phyloP scores from a whole-genome alignment of 2,329 filamentous ascomycete species.

The Ustilaginoidea virens region DNA sequence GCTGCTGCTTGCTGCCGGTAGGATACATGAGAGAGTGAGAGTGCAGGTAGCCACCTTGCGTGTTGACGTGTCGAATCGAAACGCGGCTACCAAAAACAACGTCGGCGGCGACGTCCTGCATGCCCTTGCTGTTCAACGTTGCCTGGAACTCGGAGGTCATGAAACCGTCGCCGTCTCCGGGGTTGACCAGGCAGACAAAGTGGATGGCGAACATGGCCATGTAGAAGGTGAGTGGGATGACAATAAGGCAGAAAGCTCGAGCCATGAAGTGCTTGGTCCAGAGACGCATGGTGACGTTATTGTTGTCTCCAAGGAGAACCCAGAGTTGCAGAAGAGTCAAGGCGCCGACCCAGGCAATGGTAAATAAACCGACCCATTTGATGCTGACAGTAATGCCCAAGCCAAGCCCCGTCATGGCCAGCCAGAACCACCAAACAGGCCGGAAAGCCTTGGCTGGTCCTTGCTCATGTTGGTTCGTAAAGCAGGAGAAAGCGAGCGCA shows the following conservation, averaged over 20 bases:
- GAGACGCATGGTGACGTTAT: slow-evolving; percentile 67
- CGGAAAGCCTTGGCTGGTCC: slow-evolving; percentile 79
- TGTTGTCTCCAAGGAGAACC: slow-evolving; percentile 81
- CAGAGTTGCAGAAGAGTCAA: slow-evolving; percentile 87
- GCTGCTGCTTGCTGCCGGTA: slow-evolving; percentile 92
- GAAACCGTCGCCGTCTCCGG: slow-evolving; percentile 94
- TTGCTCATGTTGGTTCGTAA: slow-evolving; percentile 92
- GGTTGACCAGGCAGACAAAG: slow-evolving; percentile 84
- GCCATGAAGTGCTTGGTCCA: slow-evolving; percentile 94
- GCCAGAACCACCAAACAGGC: slow-evolving; percentile 96
- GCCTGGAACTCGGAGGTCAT: slow-evolving; percentile 99
- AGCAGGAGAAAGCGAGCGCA: slow-evolving; percentile 76
- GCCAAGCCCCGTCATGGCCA: slow-evolving; percentile 69
- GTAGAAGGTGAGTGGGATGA: slow-evolving; percentile 82
- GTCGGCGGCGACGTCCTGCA: slow-evolving; percentile 89
- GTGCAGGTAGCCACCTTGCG: slow-evolving; percentile 93
- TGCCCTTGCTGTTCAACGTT: slow-evolving; percentile 88
- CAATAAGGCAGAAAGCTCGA: slow-evolving; percentile 76
- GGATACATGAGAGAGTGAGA: slow-evolving; percentile 98
- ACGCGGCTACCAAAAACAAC: slow-evolving; percentile 80
- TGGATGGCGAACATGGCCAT: slow-evolving; percentile 96
- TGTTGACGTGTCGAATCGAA: slow-evolving; percentile 83
- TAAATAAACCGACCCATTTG: slow-evolving; percentile 98
- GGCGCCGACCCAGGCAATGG: slow-evolving; percentile 91
- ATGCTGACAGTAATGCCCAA: slow-evolving; percentile 86